Evolutionary conservation across 1,284 basidiomycete species (phyloP).

Genomic region (Irpex rosettiformis): DNA sequence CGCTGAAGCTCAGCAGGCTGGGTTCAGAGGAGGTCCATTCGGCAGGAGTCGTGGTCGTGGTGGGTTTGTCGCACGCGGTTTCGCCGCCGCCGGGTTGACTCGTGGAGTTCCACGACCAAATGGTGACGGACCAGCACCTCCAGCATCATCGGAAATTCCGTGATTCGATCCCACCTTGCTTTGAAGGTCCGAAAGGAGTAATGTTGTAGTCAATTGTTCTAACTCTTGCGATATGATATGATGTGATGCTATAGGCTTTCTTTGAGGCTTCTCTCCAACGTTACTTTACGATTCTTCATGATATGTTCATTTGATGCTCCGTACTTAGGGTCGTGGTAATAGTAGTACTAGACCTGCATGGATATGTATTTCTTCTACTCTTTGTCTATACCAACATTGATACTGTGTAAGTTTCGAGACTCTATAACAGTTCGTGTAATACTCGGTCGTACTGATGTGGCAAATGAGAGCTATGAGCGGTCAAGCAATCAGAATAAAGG

Average conservation of each 20-base stretch:
- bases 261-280: neutral
- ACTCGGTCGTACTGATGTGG: constrained; percentile 47
- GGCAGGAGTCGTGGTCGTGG: constrained; percentile 52
- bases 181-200: constrained; percentile 1
- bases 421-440: constrained; percentile 51
- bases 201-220: neutral
- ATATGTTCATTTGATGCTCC: constrained; percentile 1
- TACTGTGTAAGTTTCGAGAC: neutral
- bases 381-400: neutral
- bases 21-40: constrained; percentile 35
- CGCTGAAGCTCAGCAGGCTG: constrained; percentile 25
- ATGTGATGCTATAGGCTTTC: neutral
- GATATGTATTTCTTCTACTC: constrained; percentile 4
- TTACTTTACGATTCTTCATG: constrained; percentile 5
- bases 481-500: neutral
- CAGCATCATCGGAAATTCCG: constrained; percentile 21
- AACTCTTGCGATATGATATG: neutral
- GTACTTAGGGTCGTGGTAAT: constrained; percentile 13
- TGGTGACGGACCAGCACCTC: constrained; percentile 24
- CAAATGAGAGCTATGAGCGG: constrained; percentile 34
- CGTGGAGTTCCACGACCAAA: constrained; percentile 32
- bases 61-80: constrained; percentile 60
- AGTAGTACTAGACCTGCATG: constrained; percentile 8
- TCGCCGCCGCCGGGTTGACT: constrained; percentile 68
- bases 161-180: constrained; percentile 3